Conservation (phyloP, 1,139 yeast species). For the Hyphopichia burtonii region DNA sequence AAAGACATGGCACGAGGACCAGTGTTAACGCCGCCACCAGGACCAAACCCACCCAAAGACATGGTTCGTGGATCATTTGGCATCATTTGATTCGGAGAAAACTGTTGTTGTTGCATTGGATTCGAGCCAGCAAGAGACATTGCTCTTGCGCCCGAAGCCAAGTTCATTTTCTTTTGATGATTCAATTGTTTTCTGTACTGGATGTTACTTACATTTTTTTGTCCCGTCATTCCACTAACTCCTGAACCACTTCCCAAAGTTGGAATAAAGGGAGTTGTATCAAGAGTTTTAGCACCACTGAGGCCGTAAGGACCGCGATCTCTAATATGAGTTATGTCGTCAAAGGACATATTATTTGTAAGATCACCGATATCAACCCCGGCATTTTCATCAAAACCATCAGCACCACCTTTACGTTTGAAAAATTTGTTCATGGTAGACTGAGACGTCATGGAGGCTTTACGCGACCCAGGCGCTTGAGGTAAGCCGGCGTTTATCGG, state of each 20-base stretch:
- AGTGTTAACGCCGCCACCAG: neutral
- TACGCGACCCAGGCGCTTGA: constrained; percentile 21
- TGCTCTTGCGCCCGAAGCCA: constrained; percentile 49
- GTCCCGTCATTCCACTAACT: constrained; percentile 15
- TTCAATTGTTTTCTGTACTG: constrained; percentile 71
- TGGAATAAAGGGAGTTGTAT: constrained; percentile 74
- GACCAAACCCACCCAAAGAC: constrained; percentile 4
- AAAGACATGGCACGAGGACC: constrained; percentile 14
- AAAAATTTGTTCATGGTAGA: constrained; percentile 42
- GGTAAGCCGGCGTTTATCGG: constrained; percentile 10
- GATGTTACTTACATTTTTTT: constrained; percentile 43
- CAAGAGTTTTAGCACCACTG: constrained; percentile 35
- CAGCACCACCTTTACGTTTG: constrained; percentile 34
- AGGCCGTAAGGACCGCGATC: constrained; percentile 65
- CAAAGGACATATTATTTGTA: constrained; percentile 51
- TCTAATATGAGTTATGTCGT: constrained; percentile 60
- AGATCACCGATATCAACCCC: constrained; percentile 48
- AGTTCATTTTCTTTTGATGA: constrained; percentile 60
- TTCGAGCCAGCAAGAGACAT: constrained; percentile 39
- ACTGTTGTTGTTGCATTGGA: constrained; percentile 30
- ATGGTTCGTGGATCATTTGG: constrained; percentile 6
- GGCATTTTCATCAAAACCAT: constrained; percentile 51
- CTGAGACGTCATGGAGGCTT: constrained; percentile 46
- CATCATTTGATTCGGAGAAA: constrained; percentile 3
- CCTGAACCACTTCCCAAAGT: constrained; percentile 38